A percentile compares a stretch with the other conserved stretches of the same genome.
Conservation (phyloP, 495 filamentous ascomycete species). For the Trichoderma orchidacearum region DNA sequence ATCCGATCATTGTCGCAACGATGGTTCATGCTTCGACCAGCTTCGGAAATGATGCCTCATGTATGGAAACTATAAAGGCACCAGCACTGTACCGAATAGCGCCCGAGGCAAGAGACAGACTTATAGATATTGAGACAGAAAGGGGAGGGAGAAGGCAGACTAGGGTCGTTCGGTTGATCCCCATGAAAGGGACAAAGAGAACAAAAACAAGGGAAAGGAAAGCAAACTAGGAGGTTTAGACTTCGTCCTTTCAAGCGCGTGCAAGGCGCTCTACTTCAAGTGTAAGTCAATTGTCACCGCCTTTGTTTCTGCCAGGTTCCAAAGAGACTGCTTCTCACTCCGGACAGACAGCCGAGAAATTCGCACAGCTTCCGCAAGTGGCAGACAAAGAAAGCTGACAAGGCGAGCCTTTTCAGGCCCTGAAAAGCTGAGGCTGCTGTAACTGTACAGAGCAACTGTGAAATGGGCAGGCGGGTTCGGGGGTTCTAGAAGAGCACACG, state of each 20-base stretch:
- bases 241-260: not conserved
- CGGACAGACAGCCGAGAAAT: not conserved
- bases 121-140: not conserved
- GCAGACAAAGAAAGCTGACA: not conserved
- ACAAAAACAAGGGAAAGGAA: not conserved
- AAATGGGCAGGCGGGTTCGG: not conserved
- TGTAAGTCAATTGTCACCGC: not conserved
- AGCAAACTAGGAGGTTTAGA: not conserved
- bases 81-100: not conserved
- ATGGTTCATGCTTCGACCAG: not conserved
- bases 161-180: not conserved
- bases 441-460: not conserved
- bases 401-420: not conserved
- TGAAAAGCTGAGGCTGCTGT: not conserved
- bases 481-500: not conserved
- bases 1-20: not conserved
- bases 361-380: not conserved
- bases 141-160: not conserved
- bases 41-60: not conserved
- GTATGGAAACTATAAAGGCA: not conserved
- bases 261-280: not conserved
- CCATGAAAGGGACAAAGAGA: not conserved
- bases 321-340: not conserved
- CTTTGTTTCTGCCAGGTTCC: not conserved
- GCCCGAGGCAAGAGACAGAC: not conserved